Conservation (phyloP, 306 rosid genomes). For the Datisca glomerata region DNA sequence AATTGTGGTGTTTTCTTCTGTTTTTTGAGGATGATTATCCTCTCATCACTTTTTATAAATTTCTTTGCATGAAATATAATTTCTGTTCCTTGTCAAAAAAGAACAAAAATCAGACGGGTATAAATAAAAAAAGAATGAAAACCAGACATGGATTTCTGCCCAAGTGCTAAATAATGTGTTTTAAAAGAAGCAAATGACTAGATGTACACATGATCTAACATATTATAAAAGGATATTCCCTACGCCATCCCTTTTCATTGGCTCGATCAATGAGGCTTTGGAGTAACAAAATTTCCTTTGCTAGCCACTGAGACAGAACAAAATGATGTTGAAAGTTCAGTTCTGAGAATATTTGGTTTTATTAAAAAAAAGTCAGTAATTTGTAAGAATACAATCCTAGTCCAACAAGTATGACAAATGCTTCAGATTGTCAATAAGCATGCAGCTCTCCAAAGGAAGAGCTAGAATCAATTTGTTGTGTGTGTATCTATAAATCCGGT, state of each 20-base stretch:
- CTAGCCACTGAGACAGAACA: conserved; percentile 54
- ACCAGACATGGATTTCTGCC: conserved; percentile 1
- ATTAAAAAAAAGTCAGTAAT: no score
- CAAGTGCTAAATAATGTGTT: no score
- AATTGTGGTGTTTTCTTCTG: no score
- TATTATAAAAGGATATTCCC: conserved; percentile 74
- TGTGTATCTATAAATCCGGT: no score
- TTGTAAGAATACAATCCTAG: background rate
- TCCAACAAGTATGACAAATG: conserved; percentile 3
- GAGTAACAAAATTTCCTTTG: conserved; percentile 39
- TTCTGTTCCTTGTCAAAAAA: no score
- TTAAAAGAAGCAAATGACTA: no score
- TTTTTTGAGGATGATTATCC: no score
- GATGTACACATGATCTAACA: background rate
- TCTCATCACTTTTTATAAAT: background rate
- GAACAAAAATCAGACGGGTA: no score
- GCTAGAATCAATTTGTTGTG: background rate
- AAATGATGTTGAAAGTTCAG: conserved; percentile 19
- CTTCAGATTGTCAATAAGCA: conserved; percentile 5
- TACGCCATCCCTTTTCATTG: conserved; percentile 88
- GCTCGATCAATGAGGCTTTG: conserved; percentile 63
- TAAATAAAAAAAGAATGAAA: background rate
- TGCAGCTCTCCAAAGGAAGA: background rate
- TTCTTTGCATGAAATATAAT: no score
- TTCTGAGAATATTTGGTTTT: no score